A percentile compares a stretch with the other conserved stretches of the same genome.
These are phyloP conservation scores for Pittosporum tobira DNA, from an alignment of 129 eudicot genomes.

Conservation along the genomic window DNA sequence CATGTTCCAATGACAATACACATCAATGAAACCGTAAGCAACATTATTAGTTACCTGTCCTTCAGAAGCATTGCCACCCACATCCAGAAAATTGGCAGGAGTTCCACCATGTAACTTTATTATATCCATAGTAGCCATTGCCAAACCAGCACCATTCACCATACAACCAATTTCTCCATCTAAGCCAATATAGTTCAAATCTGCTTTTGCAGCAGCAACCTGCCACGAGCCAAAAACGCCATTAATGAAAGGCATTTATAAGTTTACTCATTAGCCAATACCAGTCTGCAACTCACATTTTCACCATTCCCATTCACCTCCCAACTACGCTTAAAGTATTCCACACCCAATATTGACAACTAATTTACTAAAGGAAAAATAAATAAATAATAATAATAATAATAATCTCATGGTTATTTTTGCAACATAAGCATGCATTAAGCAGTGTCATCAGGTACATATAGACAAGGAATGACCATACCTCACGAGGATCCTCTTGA, in stretches of 20 bases:
- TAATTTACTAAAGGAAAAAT: no score
- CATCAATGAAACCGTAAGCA: not conserved
- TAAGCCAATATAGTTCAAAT: slow-evolving; percentile 84
- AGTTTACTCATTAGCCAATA: not conserved
- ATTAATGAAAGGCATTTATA: not conserved
- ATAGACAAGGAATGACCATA: slow-evolving; percentile 18
- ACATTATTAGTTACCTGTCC: slow-evolving; percentile 39
- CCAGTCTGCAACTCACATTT: not conserved
- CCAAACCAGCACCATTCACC: slow-evolving; percentile 98
- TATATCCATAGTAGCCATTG: slow-evolving; percentile 99
- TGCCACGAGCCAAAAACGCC: slow-evolving; percentile 20
- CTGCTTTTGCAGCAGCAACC: slow-evolving; percentile 98
- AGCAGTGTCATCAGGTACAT: slow-evolving; percentile 5
- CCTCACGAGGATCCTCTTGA: slow-evolving; percentile 99
- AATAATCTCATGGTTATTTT: not conserved
- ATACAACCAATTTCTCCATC: slow-evolving; percentile 99
- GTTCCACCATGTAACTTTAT: slow-evolving; percentile 96
- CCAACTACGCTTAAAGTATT: not conserved
- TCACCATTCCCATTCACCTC: not conserved
- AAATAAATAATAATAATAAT: not conserved
- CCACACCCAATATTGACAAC: no score
- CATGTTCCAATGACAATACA: not conserved
- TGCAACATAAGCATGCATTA: not conserved
- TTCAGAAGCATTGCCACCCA: slow-evolving; percentile 97
- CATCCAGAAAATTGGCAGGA: slow-evolving; percentile 96